Percentiles rank a stretch among this genome's conserved stretches.
Evolutionary conservation across 2,329 filamentous ascomycete species (phyloP).

Genomic region (Clonostachys solani): DNA sequence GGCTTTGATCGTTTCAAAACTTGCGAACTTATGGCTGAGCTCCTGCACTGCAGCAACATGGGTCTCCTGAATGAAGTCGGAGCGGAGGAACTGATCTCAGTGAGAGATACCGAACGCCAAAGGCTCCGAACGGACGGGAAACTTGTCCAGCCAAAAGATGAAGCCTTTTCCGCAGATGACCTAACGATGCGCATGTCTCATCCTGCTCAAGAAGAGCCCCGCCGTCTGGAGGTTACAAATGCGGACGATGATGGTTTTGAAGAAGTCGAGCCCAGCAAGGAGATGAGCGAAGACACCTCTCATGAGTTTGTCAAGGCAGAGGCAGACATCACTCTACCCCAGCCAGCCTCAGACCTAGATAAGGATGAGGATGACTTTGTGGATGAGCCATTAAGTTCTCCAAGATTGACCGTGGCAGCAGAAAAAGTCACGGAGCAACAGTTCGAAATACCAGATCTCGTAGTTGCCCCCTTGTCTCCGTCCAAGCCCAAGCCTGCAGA

Average conservation of each 20-base stretch:
- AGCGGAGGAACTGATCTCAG: constrained; percentile 79
- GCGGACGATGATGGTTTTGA: constrained; percentile 89
- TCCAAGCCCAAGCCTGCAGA: constrained; percentile 25
- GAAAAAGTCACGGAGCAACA: constrained; percentile 46
- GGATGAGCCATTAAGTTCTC: constrained; percentile 71
- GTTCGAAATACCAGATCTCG: constrained; percentile 51
- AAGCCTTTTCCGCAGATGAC: constrained; percentile 46
- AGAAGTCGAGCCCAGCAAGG: constrained; percentile 69
- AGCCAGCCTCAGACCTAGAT: constrained; percentile 20
- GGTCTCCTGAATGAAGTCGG: constrained; percentile 87
- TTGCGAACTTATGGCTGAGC: constrained; percentile 96
- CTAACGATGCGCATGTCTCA: constrained; percentile 54
- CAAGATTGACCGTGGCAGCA: constrained; percentile 56
- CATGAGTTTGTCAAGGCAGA: constrained; percentile 63
- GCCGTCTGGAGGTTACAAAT: constrained; percentile 75
- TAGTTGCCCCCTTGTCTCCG: constrained; percentile 55
- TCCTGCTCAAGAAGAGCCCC: constrained; percentile 40
- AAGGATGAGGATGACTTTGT: constrained; percentile 72
- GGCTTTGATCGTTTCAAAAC: constrained; percentile 99
- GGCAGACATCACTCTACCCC: constrained; percentile 38
- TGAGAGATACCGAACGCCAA: constrained; percentile 78
- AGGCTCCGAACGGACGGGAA: constrained; percentile 73
- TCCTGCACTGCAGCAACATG: constrained; percentile 99
- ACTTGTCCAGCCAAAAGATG: constrained; percentile 41
- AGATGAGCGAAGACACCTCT: constrained; percentile 69